Percentiles rank a stretch among this genome's conserved stretches.
These are phyloP conservation scores for Sanghuangporus sanghuang DNA, from an alignment of 1,284 basidiomycete genomes.

Conservation along the genomic window DNA sequence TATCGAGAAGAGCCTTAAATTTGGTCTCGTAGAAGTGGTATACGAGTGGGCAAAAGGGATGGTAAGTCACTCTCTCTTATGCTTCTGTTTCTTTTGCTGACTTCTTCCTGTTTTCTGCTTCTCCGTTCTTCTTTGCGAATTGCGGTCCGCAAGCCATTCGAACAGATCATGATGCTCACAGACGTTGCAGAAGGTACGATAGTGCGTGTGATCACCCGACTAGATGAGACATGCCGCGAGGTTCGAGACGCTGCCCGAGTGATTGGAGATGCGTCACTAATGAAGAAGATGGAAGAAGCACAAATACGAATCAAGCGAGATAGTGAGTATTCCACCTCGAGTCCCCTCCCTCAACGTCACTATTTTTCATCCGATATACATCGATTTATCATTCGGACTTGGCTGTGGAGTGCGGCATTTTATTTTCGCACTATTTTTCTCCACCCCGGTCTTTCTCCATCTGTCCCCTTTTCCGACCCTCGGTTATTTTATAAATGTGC, in stretches of 20 bases:
- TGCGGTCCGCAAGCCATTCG: slow-evolving; percentile 68
- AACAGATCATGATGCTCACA: slow-evolving; percentile 88
- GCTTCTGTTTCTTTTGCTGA: neutral
- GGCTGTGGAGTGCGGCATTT: neutral
- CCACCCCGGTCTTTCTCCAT: neutral
- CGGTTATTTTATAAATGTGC: neutral
- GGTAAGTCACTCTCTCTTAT: slow-evolving; percentile 43
- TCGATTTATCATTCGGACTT: neutral
- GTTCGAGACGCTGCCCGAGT: slow-evolving; percentile 96
- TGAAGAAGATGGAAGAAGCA: slow-evolving; percentile 97
- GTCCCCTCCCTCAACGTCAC: neutral
- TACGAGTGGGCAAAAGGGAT: slow-evolving; percentile 99
- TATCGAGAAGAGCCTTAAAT: slow-evolving; percentile 60
- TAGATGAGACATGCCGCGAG: slow-evolving; percentile 97
- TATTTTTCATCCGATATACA: neutral
- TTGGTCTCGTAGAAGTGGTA: slow-evolving; percentile 91
- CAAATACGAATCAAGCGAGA: slow-evolving; percentile 93
- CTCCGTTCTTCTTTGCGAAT: neutral
- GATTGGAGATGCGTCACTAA: slow-evolving; percentile 92
- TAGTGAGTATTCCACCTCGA: slow-evolving; percentile 50
- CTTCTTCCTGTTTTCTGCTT: neutral
- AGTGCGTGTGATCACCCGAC: slow-evolving; percentile 90
- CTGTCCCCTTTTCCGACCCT: neutral
- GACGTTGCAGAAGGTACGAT: slow-evolving; percentile 97
- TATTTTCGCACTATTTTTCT: slow-evolving; percentile 11